Evolutionary conservation across 2,329 filamentous ascomycete species (phyloP).

Genomic region (Blastomyces percursus): DNA sequence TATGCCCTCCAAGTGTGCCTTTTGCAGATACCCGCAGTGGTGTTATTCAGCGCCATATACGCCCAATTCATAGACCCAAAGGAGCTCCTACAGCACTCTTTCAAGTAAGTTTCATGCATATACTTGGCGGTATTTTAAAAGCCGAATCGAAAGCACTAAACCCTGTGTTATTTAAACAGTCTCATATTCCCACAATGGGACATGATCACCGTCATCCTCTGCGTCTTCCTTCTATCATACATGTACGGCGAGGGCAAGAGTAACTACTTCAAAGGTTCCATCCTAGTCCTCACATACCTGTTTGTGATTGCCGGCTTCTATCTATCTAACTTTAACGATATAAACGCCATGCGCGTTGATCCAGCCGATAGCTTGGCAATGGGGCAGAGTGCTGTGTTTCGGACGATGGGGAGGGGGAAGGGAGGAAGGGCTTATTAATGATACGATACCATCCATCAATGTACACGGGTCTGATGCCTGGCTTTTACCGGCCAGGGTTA

Average conservation of each 20-base stretch:
- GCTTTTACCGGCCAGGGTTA: neutral
- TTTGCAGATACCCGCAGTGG: constrained; percentile 83
- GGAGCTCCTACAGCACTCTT: constrained; percentile 43
- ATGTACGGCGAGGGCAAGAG: constrained; percentile 98
- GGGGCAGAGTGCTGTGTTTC: constrained; percentile 16
- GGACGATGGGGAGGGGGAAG: constrained; percentile 19
- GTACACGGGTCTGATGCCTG: neutral
- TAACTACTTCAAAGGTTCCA: constrained; percentile 99
- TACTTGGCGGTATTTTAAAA: neutral
- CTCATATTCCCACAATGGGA: constrained; percentile 98
- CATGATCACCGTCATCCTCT: constrained; percentile 92
- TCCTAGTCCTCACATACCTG: constrained; percentile 82
- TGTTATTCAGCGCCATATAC: constrained; percentile 77
- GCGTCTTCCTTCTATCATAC: constrained; percentile 91
- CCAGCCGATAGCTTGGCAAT: constrained; percentile 37
- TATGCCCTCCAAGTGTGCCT: constrained; percentile 95
- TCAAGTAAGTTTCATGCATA: constrained; percentile 36
- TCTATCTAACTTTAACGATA: constrained; percentile 57
- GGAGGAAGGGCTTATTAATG: neutral
- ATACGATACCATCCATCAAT: too few species aligned
- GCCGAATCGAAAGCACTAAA: neutral
- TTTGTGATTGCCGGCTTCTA: constrained; percentile 90
- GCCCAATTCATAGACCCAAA: constrained; percentile 45
- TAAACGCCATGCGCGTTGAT: constrained; percentile 39
- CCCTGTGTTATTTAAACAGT: constrained; percentile 28